Percentiles rank a stretch among this genome's conserved stretches.
These are phyloP conservation scores for Mycotypha africana DNA, from an alignment of 371 early-diverging fungal species.

Conservation along the genomic window DNA sequence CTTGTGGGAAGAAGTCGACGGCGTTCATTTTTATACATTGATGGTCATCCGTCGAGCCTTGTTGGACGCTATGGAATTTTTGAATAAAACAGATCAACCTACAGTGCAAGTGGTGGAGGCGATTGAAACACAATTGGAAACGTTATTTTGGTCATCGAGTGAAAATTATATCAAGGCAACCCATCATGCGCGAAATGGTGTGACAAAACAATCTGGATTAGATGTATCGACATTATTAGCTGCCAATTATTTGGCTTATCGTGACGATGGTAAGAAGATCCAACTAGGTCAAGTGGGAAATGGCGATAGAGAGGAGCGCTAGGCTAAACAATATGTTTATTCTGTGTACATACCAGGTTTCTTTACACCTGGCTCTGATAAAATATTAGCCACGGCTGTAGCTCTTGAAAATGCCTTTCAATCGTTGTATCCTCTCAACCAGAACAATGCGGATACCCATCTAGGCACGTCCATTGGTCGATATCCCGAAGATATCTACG, in stretches of 20 bases:
- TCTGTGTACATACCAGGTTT: no score
- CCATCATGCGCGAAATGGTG: constrained; percentile 29
- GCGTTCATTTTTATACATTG: constrained; percentile 65
- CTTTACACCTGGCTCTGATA: constrained; percentile 43
- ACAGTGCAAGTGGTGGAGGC: not conserved
- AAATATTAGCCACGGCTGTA: constrained; percentile 44
- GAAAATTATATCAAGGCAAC: constrained; percentile 34
- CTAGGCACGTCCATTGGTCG: constrained; percentile 59
- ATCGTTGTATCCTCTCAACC: constrained; percentile 52
- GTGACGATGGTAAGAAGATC: constrained; percentile 20
- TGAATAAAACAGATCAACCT: not conserved
- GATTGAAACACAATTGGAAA: constrained; percentile 27
- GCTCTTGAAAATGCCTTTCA: constrained; percentile 38
- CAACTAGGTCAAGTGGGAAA: not conserved
- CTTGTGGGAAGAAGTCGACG: constrained; percentile 58
- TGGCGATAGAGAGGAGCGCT: no score
- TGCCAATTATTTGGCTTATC: constrained; percentile 37
- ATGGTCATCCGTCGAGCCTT: constrained; percentile 63
- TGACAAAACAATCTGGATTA: constrained; percentile 39
- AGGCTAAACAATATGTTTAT: no score
- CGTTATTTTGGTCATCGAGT: constrained; percentile 42
- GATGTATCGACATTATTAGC: constrained; percentile 63
- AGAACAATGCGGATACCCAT: not conserved
- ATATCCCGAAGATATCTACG: constrained; percentile 70
- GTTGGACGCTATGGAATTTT: constrained; percentile 40